phyloP scores from a whole-genome alignment of 2,329 filamentous ascomycete species.

The Tolypocladium ovalisporum region DNA sequence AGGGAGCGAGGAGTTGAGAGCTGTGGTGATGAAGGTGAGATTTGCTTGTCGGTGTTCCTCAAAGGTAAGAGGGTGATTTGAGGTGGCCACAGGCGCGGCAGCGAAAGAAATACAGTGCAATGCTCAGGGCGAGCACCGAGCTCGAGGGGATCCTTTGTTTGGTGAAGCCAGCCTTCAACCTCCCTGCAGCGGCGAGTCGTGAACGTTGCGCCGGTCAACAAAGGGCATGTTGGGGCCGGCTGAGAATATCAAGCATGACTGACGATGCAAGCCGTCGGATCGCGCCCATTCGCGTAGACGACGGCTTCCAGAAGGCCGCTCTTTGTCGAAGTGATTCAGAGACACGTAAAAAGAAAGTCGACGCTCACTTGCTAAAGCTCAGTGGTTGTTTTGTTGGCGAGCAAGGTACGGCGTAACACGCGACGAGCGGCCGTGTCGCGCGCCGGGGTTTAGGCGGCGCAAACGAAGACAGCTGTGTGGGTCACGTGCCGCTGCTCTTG shows the following conservation, averaged over 20 bases:
- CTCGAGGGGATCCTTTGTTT: neutral
- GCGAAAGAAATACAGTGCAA: neutral
- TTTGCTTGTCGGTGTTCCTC: neutral
- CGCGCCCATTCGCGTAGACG: neutral
- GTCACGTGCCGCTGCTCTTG: conserved; percentile 1
- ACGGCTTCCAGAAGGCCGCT: neutral
- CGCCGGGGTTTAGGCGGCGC: conserved; percentile 25
- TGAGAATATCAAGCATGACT: neutral
- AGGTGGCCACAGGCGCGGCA: neutral
- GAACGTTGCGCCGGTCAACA: conserved; percentile 9
- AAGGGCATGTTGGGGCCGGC: conserved; percentile 12
- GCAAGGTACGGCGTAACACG: conserved; percentile 1
- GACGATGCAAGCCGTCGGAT: too few species aligned
- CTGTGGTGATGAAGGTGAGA: neutral
- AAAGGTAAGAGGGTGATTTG: neutral
- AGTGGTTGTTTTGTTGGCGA: conserved; percentile 12
- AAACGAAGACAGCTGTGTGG: conserved; percentile 4
- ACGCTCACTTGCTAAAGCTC: neutral
- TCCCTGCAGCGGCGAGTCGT: conserved; percentile 5
- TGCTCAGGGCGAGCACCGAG: neutral
- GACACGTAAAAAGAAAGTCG: neutral
- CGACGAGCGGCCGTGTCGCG: conserved; percentile 14
- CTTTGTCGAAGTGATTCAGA: neutral
- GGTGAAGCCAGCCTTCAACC: neutral
- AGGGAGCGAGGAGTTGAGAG: neutral